These are phyloP conservation scores for Cytauxzoon felis DNA, from an alignment of 169 alveolate genomes.

Conservation along the genomic window DNA sequence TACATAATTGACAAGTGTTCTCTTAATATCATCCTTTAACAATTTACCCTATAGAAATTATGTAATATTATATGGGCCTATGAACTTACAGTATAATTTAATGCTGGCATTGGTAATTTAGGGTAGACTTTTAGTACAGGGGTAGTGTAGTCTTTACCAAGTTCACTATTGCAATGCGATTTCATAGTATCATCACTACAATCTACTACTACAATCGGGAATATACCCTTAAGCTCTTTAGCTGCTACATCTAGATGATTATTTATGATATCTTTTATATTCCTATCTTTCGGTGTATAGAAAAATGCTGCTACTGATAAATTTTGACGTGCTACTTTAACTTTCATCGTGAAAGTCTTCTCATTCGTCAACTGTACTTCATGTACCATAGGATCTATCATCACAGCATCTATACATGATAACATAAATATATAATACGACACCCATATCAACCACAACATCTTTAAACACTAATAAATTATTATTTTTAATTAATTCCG, in stretches of 20 bases:
- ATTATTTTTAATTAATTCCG: too few relatives aligned
- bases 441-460: not conserved
- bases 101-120: constrained; percentile 69
- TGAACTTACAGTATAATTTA: constrained; percentile 45
- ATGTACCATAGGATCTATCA: constrained; percentile 72
- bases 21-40: constrained; percentile 24
- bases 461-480: too few relatives aligned
- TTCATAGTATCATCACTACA: constrained; percentile 51
- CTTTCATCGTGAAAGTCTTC: constrained; percentile 63
- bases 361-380: constrained; percentile 72
- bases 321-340: constrained; percentile 66
- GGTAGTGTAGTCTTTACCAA: constrained; percentile 56
- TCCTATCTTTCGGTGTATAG: constrained; percentile 61
- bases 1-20: constrained; percentile 49
- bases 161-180: constrained; percentile 55
- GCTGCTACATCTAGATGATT: constrained; percentile 60
- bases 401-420: constrained; percentile 11
- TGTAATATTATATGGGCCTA: not conserved
- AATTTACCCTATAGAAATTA: constrained; percentile 25
- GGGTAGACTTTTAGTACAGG: constrained; percentile 68
- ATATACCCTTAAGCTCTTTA: constrained; percentile 68
- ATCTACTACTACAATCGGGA: constrained; percentile 62
- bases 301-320: constrained; percentile 65
- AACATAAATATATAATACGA: constrained; percentile 8
- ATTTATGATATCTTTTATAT: constrained; percentile 60